phyloP scores from a whole-genome alignment of 768 basidiomycete species.

The Lepiota subincarnata region DNA sequence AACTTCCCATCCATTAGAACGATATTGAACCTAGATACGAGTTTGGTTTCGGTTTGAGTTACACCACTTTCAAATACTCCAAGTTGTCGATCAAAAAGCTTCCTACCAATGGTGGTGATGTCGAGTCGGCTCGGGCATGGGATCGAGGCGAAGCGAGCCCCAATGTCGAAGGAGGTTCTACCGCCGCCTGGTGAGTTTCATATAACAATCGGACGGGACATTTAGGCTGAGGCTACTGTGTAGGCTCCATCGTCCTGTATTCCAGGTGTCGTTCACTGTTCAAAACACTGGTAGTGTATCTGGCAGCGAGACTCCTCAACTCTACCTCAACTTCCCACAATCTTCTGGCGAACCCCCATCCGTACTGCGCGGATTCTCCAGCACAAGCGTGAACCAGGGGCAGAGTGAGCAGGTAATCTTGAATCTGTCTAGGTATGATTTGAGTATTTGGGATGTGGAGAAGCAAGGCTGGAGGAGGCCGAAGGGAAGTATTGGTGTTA shows the following conservation, averaged over 20 bases:
- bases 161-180: slow-evolving; percentile 52
- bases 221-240: not conserved
- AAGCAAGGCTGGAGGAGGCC: slow-evolving; percentile 76
- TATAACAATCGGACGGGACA: not conserved
- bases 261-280: slow-evolving; percentile 59
- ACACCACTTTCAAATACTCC: slow-evolving; percentile 76
- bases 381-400: slow-evolving; percentile 47
- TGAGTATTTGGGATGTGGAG: slow-evolving; percentile 73
- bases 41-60: slow-evolving; percentile 88
- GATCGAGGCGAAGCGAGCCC: slow-evolving; percentile 53
- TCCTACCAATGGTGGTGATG: slow-evolving; percentile 28
- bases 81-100: slow-evolving; percentile 47
- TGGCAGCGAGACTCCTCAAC: slow-evolving; percentile 68
- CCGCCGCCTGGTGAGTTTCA: slow-evolving; percentile 50
- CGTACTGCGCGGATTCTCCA: slow-evolving; percentile 65
- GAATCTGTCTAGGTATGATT: slow-evolving; percentile 61
- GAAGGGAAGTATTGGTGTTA: slow-evolving; percentile 54
- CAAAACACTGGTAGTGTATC: slow-evolving; percentile 56
- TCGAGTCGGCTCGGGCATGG: slow-evolving; percentile 46
- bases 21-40: slow-evolving; percentile 78
- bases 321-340: slow-evolving; percentile 67
- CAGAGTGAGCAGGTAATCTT: slow-evolving; percentile 45
- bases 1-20: slow-evolving; percentile 31
- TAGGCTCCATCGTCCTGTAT: slow-evolving; percentile 66
- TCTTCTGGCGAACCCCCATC: slow-evolving; percentile 68